A percentile compares a stretch with the other conserved stretches of the same genome.
phyloP scores from a whole-genome alignment of 1,284 basidiomycete genomes.

The Irpex rosettiformis region DNA sequence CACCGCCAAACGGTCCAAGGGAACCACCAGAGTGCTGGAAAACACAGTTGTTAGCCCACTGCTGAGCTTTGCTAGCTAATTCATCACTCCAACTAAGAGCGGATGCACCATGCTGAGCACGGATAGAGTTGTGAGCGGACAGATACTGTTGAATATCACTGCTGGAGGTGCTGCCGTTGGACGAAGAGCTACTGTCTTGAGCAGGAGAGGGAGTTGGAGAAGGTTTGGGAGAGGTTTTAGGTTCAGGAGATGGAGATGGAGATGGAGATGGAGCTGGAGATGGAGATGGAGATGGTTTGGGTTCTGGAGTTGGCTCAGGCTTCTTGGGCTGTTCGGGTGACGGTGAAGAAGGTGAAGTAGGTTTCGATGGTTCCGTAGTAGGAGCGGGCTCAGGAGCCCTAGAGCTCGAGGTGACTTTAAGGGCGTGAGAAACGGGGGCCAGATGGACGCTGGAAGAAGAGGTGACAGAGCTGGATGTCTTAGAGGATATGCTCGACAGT shows the following conservation, averaged over 20 bases:
- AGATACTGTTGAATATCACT: constrained; percentile 42
- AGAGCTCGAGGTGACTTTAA: constrained; percentile 6
- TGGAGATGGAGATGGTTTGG: constrained; percentile 3
- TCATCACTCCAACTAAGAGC: constrained; percentile 55
- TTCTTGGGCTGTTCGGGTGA: neutral
- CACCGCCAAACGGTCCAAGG: constrained; percentile 60
- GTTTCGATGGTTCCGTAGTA: constrained; percentile 8
- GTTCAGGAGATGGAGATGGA: constrained; percentile 4
- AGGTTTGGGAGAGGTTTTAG: constrained; percentile 11
- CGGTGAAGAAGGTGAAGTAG: constrained; percentile 4
- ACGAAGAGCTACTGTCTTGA: constrained; percentile 13
- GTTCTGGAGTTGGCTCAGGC: constrained; percentile 2
- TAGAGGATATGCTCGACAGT: neutral
- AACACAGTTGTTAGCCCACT: constrained; percentile 61
- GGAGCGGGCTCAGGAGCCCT: constrained; percentile 3
- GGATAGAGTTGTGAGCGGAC: constrained; percentile 53
- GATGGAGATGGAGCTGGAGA: constrained; percentile 10
- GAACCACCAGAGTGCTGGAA: constrained; percentile 63
- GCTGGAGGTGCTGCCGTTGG: constrained; percentile 20
- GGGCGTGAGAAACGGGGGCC: neutral
- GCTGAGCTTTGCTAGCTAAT: constrained; percentile 52
- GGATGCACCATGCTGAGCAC: constrained; percentile 56
- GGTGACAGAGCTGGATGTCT: neutral
- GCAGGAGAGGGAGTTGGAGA: constrained; percentile 3
- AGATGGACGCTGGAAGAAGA: constrained; percentile 11